Evolutionary conservation across 768 basidiomycete species (phyloP), one percentile per base, ranked within the genome.

Genomic region (Vararia minispora): DNA sequence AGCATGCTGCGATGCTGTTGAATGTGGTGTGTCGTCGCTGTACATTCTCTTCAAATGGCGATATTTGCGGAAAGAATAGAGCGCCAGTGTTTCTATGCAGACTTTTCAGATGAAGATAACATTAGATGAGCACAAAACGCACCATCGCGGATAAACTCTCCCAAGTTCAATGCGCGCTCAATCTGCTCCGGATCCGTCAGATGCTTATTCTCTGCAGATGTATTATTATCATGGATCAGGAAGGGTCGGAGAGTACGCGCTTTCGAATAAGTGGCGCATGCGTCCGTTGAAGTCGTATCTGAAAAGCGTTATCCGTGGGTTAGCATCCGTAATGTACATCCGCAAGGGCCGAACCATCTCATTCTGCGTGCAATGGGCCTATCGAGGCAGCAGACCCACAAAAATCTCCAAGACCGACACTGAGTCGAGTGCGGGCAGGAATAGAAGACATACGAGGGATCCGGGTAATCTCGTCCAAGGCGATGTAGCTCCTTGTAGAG

Each of bases 141-240:
- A 82, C 87, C 87, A 51, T 84, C 82, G 61, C 79, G 85, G 58
- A 90, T 88, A 48, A 86, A 88, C 54, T 88, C 85, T 10, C 77
- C 82, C 22, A 88, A 58, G 42, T 67, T 70, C 41, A 88, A 59
- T 0, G 85, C 84, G 41, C 68, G 74, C 59, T 88, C 81, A 37
- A 88, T 83, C 44, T 88, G 82, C 14, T 72, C 66, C 42, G 65
- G 65, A 48, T 83, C 72, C 13, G 69, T 76, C 46, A 89, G 59
- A 48, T 66, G 49, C 41, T 69, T 70, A 50, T 87, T 83, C 58
- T 80, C 85, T 87, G 50, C 6, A 11, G 35, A 11, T 33, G 18
- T n/a, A 26, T 20, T 18, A 28, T 39, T 2, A 28, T 23, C 6
- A n/a, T 23, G 35, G 25, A 18, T 13, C 26, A 12, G 5, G 11